These are phyloP conservation scores for Fusarium goolgardi DNA, from an alignment of 2,329 filamentous ascomycete genomes.

Conservation along the genomic window DNA sequence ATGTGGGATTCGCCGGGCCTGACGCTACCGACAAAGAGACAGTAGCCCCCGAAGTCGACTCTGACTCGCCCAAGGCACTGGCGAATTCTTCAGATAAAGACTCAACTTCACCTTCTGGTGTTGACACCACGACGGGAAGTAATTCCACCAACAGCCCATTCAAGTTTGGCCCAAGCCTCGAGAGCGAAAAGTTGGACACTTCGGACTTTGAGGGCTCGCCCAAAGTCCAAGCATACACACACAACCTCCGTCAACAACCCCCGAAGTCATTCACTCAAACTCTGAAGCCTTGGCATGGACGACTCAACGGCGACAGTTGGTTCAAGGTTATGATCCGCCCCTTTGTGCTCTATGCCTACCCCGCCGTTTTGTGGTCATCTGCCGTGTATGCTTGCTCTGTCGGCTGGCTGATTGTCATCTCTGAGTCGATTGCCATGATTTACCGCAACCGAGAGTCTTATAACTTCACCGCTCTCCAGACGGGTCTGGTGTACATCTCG, in stretches of 20 bases:
- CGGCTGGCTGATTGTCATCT: slow-evolving; percentile 95
- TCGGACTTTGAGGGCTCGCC: slow-evolving; percentile 51
- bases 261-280: slow-evolving; percentile 78
- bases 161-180: slow-evolving; percentile 50
- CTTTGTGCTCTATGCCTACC: slow-evolving; percentile 88
- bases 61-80: slow-evolving; percentile 12
- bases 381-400: slow-evolving; percentile 88
- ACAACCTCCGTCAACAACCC: slow-evolving; percentile 73
- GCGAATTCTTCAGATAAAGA: neutral
- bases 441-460: slow-evolving; percentile 78
- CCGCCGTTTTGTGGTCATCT: slow-evolving; percentile 88
- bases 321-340: slow-evolving; percentile 80
- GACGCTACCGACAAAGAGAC: slow-evolving; percentile 17
- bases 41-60: neutral
- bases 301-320: slow-evolving; percentile 83
- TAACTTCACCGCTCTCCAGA: slow-evolving; percentile 82
- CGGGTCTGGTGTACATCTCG: slow-evolving; percentile 88
- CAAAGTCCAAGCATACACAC: slow-evolving; percentile 71
- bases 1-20: slow-evolving; percentile 66
- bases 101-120: neutral
- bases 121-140: slow-evolving; percentile 33
- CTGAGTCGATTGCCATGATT: slow-evolving; percentile 84
- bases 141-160: slow-evolving; percentile 42
- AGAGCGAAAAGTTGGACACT: slow-evolving; percentile 57
- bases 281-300: slow-evolving; percentile 80